phyloP scores from a whole-genome alignment of 139 green algal genomes.

The Chlamydomonas incerta region DNA sequence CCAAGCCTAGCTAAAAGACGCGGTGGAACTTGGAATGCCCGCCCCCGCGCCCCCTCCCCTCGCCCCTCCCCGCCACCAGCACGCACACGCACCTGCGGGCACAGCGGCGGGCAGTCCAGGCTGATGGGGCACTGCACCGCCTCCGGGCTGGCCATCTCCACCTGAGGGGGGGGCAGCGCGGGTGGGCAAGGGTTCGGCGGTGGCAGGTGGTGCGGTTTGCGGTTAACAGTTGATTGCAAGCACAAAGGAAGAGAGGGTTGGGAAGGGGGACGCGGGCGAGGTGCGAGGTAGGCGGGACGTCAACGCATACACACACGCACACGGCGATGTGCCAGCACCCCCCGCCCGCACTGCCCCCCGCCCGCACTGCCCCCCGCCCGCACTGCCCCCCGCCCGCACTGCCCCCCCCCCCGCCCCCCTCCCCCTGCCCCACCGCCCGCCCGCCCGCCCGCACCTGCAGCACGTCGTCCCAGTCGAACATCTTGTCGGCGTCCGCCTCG shows the following conservation, averaged over 20 bases:
- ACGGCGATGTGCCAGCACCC: no score
- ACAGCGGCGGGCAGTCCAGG: slow-evolving; percentile 77
- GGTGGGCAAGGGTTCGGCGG: no score
- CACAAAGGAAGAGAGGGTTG: background rate
- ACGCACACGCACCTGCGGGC: slow-evolving; percentile 46
- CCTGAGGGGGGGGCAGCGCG: slow-evolving; percentile 48
- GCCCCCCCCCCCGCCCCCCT: no score
- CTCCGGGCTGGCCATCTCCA: slow-evolving; percentile 70
- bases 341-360: no score
- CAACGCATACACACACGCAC: background rate
- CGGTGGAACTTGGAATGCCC: no score
- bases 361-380: no score
- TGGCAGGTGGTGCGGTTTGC: no score
- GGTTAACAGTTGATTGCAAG: background rate
- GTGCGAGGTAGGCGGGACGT: background rate
- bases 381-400: no score
- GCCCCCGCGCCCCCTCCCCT: no score
- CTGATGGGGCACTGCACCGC: slow-evolving; percentile 86
- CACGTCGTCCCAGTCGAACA: slow-evolving; percentile 90
- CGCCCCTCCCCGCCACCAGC: no score
- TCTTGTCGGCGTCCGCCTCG: slow-evolving; percentile 77
- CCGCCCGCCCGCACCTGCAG: slow-evolving; percentile 60
- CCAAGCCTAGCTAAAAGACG: no score
- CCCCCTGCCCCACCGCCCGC: background rate
- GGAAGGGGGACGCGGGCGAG: background rate